Percentiles rank a stretch among this genome's conserved stretches.
Evolutionary conservation across 73 alveolate genomes (phyloP).

Genomic region (Stentor coeruleus): DNA sequence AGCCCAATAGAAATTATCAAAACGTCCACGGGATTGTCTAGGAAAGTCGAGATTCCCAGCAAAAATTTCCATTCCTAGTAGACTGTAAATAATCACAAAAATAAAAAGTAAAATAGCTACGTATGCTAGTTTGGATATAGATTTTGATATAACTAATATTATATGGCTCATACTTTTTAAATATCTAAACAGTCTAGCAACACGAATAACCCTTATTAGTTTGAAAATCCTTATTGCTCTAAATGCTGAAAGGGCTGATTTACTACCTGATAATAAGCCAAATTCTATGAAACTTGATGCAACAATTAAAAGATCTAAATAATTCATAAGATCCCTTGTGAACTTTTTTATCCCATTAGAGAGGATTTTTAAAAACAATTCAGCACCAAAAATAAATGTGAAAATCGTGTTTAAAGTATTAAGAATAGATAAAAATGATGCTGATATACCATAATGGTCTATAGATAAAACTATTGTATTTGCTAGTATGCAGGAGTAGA

Average conservation of each 20-base stretch:
- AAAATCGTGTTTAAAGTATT: conserved; percentile 14
- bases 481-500: conserved; percentile 22
- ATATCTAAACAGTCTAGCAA: conserved; percentile 83
- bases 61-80: conserved; percentile 92
- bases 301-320: conserved; percentile 79
- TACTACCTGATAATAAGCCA: conserved; percentile 53
- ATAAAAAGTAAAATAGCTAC: conserved; percentile 76
- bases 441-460: conserved; percentile 36
- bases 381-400: conserved; percentile 42
- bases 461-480: conserved; percentile 76
- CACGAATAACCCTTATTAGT: conserved; percentile 90
- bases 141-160: conserved; percentile 60
- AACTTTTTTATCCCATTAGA: conserved; percentile 60
- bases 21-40: conserved; percentile 64
- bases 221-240: conserved; percentile 92
- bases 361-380: conserved; percentile 59
- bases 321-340: conserved; percentile 58
- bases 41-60: conserved; percentile 75
- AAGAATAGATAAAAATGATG: neutral
- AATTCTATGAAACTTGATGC: conserved; percentile 80
- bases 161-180: conserved; percentile 79
- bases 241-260: conserved; percentile 73
- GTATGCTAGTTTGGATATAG: conserved; percentile 28
- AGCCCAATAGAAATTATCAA: conserved; percentile 80
- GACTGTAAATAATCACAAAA: conserved; percentile 84